A percentile compares a stretch with the other conserved stretches of the same genome.
Conservation (phyloP, 164 flowering plant species). For the Aristolochia californica region DNA sequence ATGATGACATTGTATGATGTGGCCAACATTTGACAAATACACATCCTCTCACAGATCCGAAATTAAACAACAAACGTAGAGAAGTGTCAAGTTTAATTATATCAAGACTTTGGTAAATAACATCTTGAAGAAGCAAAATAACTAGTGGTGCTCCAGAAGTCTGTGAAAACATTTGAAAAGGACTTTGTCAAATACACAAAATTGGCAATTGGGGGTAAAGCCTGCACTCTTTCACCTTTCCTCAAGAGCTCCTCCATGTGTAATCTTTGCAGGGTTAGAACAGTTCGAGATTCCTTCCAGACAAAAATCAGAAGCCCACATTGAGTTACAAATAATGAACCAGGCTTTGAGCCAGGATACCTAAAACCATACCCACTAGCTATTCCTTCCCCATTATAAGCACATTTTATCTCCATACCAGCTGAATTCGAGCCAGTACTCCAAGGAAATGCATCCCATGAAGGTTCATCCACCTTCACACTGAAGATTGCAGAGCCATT, state of each 20-base stretch:
- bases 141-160: conserved; percentile 37
- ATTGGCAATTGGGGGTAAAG: conserved; percentile 72
- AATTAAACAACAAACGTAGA: not conserved
- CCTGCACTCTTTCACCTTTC: conserved; percentile 71
- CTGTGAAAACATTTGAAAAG: conserved; percentile 75
- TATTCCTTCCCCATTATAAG: conserved; percentile 83
- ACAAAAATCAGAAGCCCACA: conserved; percentile 70
- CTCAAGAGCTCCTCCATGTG: conserved; percentile 60
- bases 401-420: conserved; percentile 32
- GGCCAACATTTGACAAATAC: too few species aligned
- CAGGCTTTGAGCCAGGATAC: conserved; percentile 95
- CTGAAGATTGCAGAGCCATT: conserved; percentile 96
- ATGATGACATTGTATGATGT: too few species aligned
- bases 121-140: conserved; percentile 48
- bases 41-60: too few species aligned
- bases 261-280: conserved; percentile 75
- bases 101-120: not conserved
- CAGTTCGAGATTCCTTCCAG: conserved; percentile 76
- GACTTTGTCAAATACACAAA: conserved; percentile 86
- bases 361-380: conserved; percentile 94
- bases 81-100: not conserved
- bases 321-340: conserved; percentile 65
- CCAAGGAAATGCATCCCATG: conserved; percentile 69
- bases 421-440: conserved; percentile 38
- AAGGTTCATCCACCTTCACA: conserved; percentile 59